Evolutionary conservation across 2,329 filamentous ascomycete genomes (phyloP), one percentile per base, ranked within the genome.

Genomic region (Trichoderma sp.): DNA sequence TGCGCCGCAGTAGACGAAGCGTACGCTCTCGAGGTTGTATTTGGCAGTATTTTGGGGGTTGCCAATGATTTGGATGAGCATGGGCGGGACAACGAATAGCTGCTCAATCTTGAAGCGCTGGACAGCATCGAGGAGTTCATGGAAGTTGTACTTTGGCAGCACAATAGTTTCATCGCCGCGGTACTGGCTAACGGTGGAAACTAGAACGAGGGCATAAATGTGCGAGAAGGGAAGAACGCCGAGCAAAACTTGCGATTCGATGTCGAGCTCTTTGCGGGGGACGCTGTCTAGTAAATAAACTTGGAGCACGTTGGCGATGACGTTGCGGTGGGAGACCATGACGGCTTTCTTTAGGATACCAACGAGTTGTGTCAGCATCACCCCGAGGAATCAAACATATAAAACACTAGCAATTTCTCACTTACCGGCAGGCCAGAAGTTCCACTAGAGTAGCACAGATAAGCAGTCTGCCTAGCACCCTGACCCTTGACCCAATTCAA

Each of bases 141-240:
- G 83, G 61, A 95, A 85, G 64, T 95, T 92, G 76, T 95, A 97
- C 76, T 92, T 93, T 57, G 87, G 90, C 47, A 96, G 85, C 6
- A 95, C 86, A 66, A 96, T 85, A 11, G 91, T 85, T 71, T 90
- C 88, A 75, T 96, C 93, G 11, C 93, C 93, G 53, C 91, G 87
- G 78, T 90, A 95, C 2, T 89, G 83, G 30, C 86, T 86, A 1
- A 84, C 81, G 78, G 93, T 90, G 55, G 88, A 89, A 72, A 94
- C 88, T 17, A 94, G 88, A 6, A 94, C 88, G 43, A 96, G 83
- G 4, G 89, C 89, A 79, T 95, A 97, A 74, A 96, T 96, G 77
- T 97, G 93, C 74, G 91, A 94, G 77, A 94, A 89, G 0, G 93
- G 93, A 0, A 95, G 83, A n/a, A 95, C 84, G 6, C 92, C 93